A percentile compares a stretch with the other conserved stretches of the same genome.
Conservation (phyloP, 148 eudicot genomes). For the Cornus kousa region DNA sequence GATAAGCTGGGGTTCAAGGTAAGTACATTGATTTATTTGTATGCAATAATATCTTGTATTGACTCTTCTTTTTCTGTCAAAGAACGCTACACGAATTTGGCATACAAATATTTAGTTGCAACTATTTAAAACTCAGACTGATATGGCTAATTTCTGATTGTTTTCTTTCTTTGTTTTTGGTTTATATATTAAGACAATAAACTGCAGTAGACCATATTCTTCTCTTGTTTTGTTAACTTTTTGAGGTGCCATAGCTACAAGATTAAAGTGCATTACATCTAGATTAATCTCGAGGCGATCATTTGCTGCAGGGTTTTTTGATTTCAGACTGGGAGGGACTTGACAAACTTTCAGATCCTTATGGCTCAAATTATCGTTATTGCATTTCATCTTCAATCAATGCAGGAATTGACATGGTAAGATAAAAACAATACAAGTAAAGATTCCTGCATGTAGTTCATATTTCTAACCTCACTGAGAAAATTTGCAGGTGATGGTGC, state of each 20-base stretch:
- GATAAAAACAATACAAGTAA: conserved; percentile 4
- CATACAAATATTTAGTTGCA: background rate
- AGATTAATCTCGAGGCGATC: background rate
- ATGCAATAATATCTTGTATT: background rate
- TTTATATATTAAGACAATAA: background rate
- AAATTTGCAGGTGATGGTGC: conserved; percentile 81
- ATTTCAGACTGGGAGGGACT: conserved; percentile 93
- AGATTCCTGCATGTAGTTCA: background rate
- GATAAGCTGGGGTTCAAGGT: conserved; percentile 84
- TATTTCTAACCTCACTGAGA: conserved; percentile 4
- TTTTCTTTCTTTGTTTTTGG: background rate
- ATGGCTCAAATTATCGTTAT: conserved; percentile 62
- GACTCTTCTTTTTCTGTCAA: background rate
- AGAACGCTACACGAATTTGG: background rate
- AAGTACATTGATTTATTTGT: conserved; percentile 2
- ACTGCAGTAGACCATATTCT: background rate
- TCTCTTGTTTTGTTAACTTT: background rate
- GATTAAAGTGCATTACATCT: background rate
- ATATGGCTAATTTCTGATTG: background rate
- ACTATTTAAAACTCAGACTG: background rate
- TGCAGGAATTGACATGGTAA: conserved; percentile 97
- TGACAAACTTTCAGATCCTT: conserved; percentile 63
- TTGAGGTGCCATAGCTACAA: background rate
- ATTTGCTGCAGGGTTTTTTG: conserved; percentile 70
- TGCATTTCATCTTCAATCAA: conserved; percentile 57